Evolutionary conservation across 2,329 filamentous ascomycete species (phyloP).

Genomic region (Setomelanomma holmii): DNA sequence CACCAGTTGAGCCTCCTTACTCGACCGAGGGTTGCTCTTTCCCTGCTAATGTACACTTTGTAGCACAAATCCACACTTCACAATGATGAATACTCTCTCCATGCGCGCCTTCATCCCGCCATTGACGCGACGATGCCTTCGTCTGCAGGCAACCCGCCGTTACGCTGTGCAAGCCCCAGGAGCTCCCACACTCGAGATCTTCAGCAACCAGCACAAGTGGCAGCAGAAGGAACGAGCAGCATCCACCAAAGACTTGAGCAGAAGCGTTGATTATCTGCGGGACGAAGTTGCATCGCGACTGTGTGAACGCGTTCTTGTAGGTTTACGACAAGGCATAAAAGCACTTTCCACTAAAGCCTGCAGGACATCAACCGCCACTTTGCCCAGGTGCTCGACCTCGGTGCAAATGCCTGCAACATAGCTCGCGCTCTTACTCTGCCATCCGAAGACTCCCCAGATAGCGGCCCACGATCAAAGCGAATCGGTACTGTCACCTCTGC

Average conservation of each 20-base stretch:
- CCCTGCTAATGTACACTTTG: background rate
- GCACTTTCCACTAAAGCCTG: slow-evolving; percentile 15
- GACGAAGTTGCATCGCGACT: slow-evolving; percentile 88
- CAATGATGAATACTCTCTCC: slow-evolving; percentile 40
- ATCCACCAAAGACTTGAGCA: slow-evolving; percentile 70
- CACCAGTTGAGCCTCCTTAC: slow-evolving; percentile 1
- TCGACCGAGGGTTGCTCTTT: too few relatives aligned
- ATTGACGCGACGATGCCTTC: slow-evolving; percentile 31
- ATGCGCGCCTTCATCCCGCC: slow-evolving; percentile 47
- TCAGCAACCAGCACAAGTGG: slow-evolving; percentile 87
- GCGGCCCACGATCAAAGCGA: slow-evolving; percentile 71
- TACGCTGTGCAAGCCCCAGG: slow-evolving; percentile 84
- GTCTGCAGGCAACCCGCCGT: slow-evolving; percentile 49
- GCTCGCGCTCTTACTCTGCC: slow-evolving; percentile 74
- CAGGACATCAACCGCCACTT: slow-evolving; percentile 93
- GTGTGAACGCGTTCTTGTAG: slow-evolving; percentile 85
- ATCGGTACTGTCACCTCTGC: slow-evolving; percentile 79
- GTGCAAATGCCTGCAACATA: slow-evolving; percentile 95
- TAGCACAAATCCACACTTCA: background rate
- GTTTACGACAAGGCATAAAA: too few relatives aligned
- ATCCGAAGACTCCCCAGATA: slow-evolving; percentile 67
- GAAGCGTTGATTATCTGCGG: slow-evolving; percentile 88
- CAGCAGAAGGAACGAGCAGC: slow-evolving; percentile 90
- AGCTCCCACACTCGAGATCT: slow-evolving; percentile 83
- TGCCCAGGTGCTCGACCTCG: slow-evolving; percentile 84